These are phyloP conservation scores for Kuraishia molischiana DNA, from an alignment of 805 yeast genomes.

Conservation along the genomic window DNA sequence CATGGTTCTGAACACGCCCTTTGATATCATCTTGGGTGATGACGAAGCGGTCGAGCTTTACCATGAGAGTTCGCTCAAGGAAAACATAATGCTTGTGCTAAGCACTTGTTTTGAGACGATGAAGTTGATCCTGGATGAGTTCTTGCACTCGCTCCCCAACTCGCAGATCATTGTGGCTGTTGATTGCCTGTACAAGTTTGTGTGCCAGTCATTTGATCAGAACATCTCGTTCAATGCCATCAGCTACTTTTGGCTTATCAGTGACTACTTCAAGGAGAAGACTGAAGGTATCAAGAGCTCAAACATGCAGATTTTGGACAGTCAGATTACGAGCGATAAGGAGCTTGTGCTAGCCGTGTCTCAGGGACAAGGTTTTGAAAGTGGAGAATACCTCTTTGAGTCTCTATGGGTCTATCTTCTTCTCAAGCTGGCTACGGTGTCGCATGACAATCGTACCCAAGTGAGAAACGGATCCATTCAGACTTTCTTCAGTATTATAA, in stretches of 20 bases:
- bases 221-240: conserved; percentile 88
- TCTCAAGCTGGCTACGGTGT: conserved; percentile 49
- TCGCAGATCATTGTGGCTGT: conserved; percentile 55
- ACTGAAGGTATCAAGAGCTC: conserved; percentile 4
- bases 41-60: conserved; percentile 13
- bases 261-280: conserved; percentile 54
- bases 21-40: conserved; percentile 25
- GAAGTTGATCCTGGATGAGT: conserved; percentile 79
- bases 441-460: conserved; percentile 60
- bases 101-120: conserved; percentile 73
- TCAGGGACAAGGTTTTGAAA: conserved; percentile 7
- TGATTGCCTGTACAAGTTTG: conserved; percentile 64
- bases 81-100: conserved; percentile 40
- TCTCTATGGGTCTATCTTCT: conserved; percentile 59
- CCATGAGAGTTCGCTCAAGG: conserved; percentile 26
- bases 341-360: conserved; percentile 19
- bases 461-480: conserved; percentile 87
- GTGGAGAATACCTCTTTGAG: conserved; percentile 19
- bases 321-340: conserved; percentile 9
- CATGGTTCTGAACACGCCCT: conserved; percentile 49
- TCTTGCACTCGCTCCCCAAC: conserved; percentile 61
- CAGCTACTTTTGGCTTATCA: conserved; percentile 85
- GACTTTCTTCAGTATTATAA: conserved; percentile 75
- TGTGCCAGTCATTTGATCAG: conserved; percentile 60
- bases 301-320: conserved; percentile 5